These are phyloP conservation scores for Pistacia integerrima DNA, from an alignment of 345 rosid species.

Conservation along the genomic window DNA sequence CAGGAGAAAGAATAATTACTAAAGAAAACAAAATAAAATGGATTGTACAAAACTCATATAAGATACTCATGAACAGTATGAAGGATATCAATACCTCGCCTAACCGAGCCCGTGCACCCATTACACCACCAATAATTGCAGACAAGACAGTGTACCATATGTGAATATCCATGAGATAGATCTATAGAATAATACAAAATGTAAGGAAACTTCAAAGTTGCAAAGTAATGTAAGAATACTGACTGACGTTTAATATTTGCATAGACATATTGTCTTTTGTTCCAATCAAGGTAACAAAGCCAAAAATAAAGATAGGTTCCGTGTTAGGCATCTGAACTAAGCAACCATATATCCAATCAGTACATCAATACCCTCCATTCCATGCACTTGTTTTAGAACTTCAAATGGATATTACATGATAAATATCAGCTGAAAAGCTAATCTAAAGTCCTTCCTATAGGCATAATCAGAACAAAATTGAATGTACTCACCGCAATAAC, in stretches of 20 bases:
- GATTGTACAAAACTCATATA: background rate
- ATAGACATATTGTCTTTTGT: background rate
- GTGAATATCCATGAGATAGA: constrained; percentile 94
- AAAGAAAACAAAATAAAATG: constrained; percentile 9
- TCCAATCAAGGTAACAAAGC: background rate
- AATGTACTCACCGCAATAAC: constrained; percentile 79
- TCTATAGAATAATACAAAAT: constrained; percentile 37
- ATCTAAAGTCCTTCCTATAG: constrained; percentile 2
- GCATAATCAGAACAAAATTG: constrained; percentile 4
- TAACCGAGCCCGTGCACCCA: constrained; percentile 97
- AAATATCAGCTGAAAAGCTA: constrained; percentile 6
- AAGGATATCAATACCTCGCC: constrained; percentile 72
- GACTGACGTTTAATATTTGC: background rate
- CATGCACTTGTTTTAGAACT: background rate
- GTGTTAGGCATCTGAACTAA: constrained; percentile 3
- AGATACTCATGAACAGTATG: background rate
- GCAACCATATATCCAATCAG: background rate
- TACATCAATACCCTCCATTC: constrained; percentile 2
- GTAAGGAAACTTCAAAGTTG: background rate
- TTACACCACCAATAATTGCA: constrained; percentile 94
- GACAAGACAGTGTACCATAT: constrained; percentile 95
- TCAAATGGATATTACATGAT: background rate
- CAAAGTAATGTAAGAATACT: background rate
- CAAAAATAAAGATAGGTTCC: background rate
- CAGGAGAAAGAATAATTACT: background rate